phyloP scores from a whole-genome alignment of 371 early-diverging fungal genomes.

The Mucor mucedo region DNA sequence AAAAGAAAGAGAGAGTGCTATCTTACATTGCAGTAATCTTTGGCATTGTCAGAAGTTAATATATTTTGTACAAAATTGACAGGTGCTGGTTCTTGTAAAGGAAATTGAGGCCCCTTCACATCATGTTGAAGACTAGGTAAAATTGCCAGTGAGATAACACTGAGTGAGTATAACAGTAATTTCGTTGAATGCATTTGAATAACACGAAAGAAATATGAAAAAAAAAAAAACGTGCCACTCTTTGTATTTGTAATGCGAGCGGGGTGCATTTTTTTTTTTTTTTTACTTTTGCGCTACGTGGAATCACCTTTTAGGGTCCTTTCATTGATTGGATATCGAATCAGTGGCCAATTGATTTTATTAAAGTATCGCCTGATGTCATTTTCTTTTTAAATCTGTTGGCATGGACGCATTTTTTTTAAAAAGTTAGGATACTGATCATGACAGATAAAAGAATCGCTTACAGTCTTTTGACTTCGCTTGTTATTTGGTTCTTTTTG shows the following conservation, averaged over 20 bases:
- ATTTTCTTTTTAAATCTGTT: too few relatives aligned
- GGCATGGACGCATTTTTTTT: too few relatives aligned
- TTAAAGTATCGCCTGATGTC: too few relatives aligned
- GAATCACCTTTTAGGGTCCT: background rate
- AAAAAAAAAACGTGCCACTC: constrained; percentile 1
- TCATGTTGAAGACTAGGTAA: constrained; percentile 18
- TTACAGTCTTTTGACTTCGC: too few relatives aligned
- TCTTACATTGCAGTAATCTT: constrained; percentile 55
- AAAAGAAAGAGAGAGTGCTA: background rate
- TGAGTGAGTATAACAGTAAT: constrained; percentile 12
- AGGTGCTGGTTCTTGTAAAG: constrained; percentile 38
- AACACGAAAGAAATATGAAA: background rate
- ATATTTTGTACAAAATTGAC: constrained; percentile 45
- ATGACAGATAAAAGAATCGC: too few relatives aligned
- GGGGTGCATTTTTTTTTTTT: background rate
- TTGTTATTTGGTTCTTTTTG: too few relatives aligned
- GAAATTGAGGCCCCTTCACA: constrained; percentile 24
- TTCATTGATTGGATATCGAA: background rate
- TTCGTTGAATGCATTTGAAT: constrained; percentile 1
- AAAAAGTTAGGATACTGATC: too few relatives aligned
- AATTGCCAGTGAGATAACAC: constrained; percentile 13
- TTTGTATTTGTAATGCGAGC: background rate
- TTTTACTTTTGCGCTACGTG: constrained; percentile 1
- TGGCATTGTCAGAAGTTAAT: constrained; percentile 21
- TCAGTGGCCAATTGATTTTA: background rate